Conservation (phyloP, 2,329 filamentous ascomycete species). For the Diaporthe sp. region DNA sequence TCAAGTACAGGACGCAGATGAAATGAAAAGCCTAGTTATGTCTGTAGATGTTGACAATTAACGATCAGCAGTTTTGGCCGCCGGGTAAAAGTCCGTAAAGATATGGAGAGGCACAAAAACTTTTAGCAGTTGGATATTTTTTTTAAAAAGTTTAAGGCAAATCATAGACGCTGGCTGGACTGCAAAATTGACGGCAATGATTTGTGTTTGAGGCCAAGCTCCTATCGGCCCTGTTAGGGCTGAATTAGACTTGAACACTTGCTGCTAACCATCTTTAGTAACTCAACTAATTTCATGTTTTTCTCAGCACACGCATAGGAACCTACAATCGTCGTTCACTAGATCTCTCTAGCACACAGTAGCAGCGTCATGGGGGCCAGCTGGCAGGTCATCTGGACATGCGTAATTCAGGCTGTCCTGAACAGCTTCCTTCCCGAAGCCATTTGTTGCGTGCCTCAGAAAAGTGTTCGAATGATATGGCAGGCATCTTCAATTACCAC, state of each 20-base stretch:
- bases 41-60: no score
- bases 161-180: no score
- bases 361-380: neutral
- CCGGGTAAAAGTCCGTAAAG: no score
- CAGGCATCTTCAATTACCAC: neutral
- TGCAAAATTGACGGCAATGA: no score
- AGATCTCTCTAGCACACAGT: neutral
- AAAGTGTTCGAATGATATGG: neutral
- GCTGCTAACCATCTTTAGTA: no score
- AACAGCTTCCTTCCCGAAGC: neutral
- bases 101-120: no score
- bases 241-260: no score
- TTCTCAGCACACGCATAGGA: neutral
- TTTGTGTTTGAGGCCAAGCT: no score
- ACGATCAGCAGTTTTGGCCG: no score
- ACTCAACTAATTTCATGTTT: neutral
- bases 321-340: neutral
- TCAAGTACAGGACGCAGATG: neutral
- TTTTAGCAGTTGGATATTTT: no score
- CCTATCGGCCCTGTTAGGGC: no score
- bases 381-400: neutral
- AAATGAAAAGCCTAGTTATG: neutral
- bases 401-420: neutral
- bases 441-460: neutral
- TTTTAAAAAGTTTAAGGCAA: no score